These are phyloP conservation scores for Imleria badia DNA, from an alignment of 768 basidiomycete species.

Conservation along the genomic window DNA sequence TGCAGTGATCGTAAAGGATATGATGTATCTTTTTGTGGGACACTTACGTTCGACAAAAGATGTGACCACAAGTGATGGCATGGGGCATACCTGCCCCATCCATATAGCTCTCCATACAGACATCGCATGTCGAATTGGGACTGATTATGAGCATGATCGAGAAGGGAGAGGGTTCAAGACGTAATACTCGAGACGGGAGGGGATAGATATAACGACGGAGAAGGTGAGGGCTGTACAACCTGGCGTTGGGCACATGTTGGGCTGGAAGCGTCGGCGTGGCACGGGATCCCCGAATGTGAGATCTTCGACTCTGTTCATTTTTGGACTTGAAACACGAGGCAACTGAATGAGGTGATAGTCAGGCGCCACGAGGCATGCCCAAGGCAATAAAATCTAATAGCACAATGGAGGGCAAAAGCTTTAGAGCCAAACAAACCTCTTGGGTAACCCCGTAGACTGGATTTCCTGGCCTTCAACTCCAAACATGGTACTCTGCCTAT, in stretches of 20 bases:
- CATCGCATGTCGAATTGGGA: conserved; percentile 14
- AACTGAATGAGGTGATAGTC: neutral
- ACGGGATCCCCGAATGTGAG: too few relatives aligned
- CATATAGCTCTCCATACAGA: conserved; percentile 11
- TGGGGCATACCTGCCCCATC: neutral
- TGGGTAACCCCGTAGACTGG: too few relatives aligned
- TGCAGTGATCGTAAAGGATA: too few relatives aligned
- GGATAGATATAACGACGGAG: neutral
- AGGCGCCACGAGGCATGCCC: too few relatives aligned
- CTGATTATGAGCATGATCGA: conserved; percentile 10
- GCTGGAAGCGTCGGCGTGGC: too few relatives aligned
- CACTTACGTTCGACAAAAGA: conserved; percentile 15
- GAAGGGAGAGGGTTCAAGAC: neutral
- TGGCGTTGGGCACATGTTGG: neutral
- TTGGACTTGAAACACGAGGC: neutral
- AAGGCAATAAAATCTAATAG: too few relatives aligned
- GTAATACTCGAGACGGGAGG: neutral
- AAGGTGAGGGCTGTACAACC: neutral
- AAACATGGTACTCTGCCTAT: conserved; percentile 14
- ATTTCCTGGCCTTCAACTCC: too few relatives aligned
- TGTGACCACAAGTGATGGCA: conserved; percentile 12
- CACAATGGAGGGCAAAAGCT: too few relatives aligned
- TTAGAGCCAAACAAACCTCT: too few relatives aligned
- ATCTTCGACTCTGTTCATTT: neutral
- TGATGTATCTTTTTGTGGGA: neutral